Conservation (phyloP, 225 moss, liverwort and hornwort genomes). For the Pleurozium schreberi region DNA sequence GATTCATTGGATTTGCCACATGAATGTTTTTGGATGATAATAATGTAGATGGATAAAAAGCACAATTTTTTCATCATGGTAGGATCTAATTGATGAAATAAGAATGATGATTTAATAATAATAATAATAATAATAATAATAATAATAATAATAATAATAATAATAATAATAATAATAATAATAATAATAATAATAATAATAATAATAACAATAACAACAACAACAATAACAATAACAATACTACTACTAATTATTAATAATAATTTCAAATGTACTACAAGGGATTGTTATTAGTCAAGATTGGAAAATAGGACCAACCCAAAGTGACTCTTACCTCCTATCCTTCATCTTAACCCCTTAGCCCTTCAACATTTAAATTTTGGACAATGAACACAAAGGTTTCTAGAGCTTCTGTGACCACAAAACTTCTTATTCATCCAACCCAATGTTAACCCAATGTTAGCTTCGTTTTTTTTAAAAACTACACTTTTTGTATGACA, state of each 20-base stretch:
- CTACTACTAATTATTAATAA: too few relatives aligned
- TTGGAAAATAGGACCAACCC: background rate
- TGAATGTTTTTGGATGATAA: background rate
- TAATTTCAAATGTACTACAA: background rate
- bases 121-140: too few relatives aligned
- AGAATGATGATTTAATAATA: background rate
- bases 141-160: background rate
- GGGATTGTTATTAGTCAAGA: background rate
- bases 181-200: too few relatives aligned
- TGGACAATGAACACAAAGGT: accelerated
- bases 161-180: too few relatives aligned
- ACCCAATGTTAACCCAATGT: background rate
- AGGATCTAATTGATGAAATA: background rate
- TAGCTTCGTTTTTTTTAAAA: background rate
- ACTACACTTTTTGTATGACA: background rate
- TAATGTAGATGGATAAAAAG: background rate
- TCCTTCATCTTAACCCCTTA: background rate
- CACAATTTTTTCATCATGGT: background rate
- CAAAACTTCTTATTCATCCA: background rate
- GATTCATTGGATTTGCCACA: background rate
- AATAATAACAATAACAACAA: background rate
- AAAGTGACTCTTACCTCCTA: background rate
- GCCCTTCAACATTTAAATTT: accelerated
- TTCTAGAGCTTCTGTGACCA: accelerated
- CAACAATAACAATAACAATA: background rate